Base-by-base conservation (phyloP, 2,329 filamentous ascomycete genomes). In the Amylocarpus encephaloides region DNA sequence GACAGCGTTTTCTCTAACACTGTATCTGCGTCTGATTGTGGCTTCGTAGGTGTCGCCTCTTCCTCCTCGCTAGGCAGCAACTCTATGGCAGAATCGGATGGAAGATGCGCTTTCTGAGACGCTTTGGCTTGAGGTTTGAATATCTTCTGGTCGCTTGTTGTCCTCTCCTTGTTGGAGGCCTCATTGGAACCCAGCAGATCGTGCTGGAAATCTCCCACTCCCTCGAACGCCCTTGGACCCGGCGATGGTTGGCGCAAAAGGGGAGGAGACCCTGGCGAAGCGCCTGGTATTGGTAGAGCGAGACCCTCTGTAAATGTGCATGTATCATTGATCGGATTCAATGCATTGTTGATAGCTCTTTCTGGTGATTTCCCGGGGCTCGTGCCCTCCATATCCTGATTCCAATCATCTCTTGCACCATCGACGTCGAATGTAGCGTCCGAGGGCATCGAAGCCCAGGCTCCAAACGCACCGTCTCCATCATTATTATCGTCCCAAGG, bases 171-270 rank as follows among this genome's bases (percentile, higher is more conserved):
- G 3, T 44, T 40, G 12, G 13, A 12, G n/a, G 12, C 18, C 13
- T 15, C 30, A 16, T n/a, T 9, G 18, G 30, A 26, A 16, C 3
- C 6, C n/a, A 30, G 4, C n/a, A 32, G 26, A 26, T n/a, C 12
- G 6, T 22, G 30, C 2, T 15, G 40, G 16, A 12, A 30, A n/a
- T 15, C 6, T 5, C 16, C 12, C 29, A 12, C 11, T 36, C 33
- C 18, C 26, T 32, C 34, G 22, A 51, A 44, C 10, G 51, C 57
- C 65, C 61, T 67, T 15, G 61, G 62, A 58, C 65, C 62, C 5
- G 60, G 58, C 12, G 62, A 61, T 22, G 58, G 53, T 39, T 61
- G 56, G 46, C 60, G 58, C 11, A 38, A 22, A 40, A 53, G 43
- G 13, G 49, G 44, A 19, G 26, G 22, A 48, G 43, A 13, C n/a